A percentile compares a stretch with the other conserved stretches of the same genome.
Evolutionary conservation across 306 rosid species (phyloP).

Genomic region (Glycine latifolia): DNA sequence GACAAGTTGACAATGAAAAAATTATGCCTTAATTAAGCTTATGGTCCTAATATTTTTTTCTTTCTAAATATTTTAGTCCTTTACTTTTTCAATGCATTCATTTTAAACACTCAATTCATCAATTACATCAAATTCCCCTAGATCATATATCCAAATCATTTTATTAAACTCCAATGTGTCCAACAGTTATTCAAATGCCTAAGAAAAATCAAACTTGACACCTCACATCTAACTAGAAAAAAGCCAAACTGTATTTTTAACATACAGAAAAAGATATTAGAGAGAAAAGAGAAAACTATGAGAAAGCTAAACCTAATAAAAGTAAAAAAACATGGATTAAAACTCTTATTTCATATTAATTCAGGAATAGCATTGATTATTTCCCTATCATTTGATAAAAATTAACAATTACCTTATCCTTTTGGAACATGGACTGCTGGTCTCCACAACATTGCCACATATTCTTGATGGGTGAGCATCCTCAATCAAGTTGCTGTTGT

Average conservation of each 20-base stretch:
- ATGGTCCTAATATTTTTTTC: constrained; percentile 14
- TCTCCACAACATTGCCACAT: constrained; percentile 48
- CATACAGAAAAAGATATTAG: background rate
- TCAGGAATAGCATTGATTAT: background rate
- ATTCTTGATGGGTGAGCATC: constrained; percentile 45
- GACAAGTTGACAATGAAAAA: background rate
- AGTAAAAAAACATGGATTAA: constrained; percentile 9
- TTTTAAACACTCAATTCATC: constrained; percentile 23
- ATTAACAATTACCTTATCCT: constrained; percentile 65
- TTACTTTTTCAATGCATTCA: constrained; percentile 14
- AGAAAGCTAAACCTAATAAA: constrained; percentile 17
- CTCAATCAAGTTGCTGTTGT: constrained; percentile 47
- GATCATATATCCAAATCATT: constrained; percentile 15
- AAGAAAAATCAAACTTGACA: constrained; percentile 10
- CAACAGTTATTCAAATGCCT: constrained; percentile 3
- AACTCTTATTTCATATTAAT: constrained; percentile 16
- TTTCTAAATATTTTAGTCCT: background rate
- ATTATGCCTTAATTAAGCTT: background rate
- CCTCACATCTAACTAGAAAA: constrained; percentile 11
- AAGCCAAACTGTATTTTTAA: background rate
- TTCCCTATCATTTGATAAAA: constrained; percentile 32
- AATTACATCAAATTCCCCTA: constrained; percentile 26
- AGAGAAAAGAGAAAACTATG: constrained; percentile 7
- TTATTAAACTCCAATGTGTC: background rate
- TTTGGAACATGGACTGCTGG: constrained; percentile 55